These are phyloP conservation scores for Tardiomyces blankii DNA, from an alignment of 1,139 yeast species.

Conservation along the genomic window DNA sequence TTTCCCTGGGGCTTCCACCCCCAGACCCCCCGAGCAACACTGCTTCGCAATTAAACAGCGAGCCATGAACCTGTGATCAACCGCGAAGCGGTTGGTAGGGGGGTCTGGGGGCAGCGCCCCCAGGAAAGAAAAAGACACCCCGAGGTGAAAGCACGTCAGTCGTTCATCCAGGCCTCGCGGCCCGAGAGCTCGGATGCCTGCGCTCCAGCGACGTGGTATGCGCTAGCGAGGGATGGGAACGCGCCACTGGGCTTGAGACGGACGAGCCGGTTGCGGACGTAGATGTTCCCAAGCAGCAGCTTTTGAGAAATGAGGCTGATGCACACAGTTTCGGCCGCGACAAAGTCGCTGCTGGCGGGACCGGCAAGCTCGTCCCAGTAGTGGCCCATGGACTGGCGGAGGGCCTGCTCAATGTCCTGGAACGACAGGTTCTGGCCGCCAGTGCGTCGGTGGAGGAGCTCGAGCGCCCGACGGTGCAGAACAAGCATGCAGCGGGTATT, in stretches of 20 bases:
- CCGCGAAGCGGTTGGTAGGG: too few species aligned
- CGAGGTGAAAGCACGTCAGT: background rate
- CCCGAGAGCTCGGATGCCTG: background rate
- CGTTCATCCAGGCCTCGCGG: background rate
- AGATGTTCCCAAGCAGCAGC: constrained; percentile 26
- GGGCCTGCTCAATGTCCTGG: constrained; percentile 4
- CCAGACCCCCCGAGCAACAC: too few species aligned
- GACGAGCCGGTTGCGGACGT: constrained; percentile 17
- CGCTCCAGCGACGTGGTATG: background rate
- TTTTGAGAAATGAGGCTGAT: constrained; percentile 26
- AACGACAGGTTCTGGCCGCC: constrained; percentile 9
- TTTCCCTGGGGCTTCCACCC: too few species aligned
- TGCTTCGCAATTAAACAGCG: too few species aligned
- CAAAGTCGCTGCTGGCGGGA: constrained; percentile 10
- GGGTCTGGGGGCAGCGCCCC: too few species aligned
- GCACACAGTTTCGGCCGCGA: constrained; percentile 25
- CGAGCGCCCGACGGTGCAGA: constrained; percentile 21
- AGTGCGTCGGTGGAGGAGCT: constrained; percentile 8
- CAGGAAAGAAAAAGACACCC: background rate
- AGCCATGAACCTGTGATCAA: too few species aligned
- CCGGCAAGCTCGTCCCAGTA: constrained; percentile 3
- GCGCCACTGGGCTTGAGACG: constrained; percentile 3
- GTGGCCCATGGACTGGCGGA: constrained; percentile 3
- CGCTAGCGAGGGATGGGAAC: background rate
- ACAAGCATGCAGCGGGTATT: constrained; percentile 18